Evolutionary conservation across 192 early-diverging fungal genomes (phyloP).

Genomic region (Rhizoclosmatium sp.): DNA sequence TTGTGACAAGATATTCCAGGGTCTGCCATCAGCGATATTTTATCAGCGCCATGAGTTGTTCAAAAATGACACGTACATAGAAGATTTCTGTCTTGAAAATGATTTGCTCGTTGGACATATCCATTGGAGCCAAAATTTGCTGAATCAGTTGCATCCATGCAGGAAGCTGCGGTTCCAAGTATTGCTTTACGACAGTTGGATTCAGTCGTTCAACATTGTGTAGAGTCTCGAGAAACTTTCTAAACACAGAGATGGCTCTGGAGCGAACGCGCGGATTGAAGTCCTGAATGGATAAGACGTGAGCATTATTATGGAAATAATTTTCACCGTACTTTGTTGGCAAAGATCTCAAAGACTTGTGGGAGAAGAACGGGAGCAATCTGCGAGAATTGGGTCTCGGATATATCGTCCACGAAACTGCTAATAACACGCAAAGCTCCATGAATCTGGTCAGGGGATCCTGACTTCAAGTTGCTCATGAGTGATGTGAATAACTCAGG

Average conservation of each 20-base stretch:
- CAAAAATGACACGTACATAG: constrained; percentile 53
- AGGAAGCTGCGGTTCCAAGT: constrained; percentile 77
- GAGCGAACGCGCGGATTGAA: constrained; percentile 54
- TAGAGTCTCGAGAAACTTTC: constrained; percentile 85
- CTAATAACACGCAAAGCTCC: constrained; percentile 86
- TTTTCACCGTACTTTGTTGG: constrained; percentile 15
- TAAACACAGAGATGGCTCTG: constrained; percentile 82
- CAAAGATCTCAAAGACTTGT: constrained; percentile 82
- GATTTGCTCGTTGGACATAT: constrained; percentile 59
- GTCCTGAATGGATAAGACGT: constrained; percentile 2
- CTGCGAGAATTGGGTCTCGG: constrained; percentile 84
- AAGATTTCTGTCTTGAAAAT: constrained; percentile 77
- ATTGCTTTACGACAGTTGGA: constrained; percentile 71
- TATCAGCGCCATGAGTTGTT: neutral
- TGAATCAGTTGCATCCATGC: constrained; percentile 81
- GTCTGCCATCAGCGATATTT: constrained; percentile 5
- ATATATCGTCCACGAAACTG: constrained; percentile 90
- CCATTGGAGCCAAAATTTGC: constrained; percentile 65
- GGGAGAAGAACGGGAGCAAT: constrained; percentile 84
- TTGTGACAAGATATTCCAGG: constrained; percentile 13
- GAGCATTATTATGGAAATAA: neutral
- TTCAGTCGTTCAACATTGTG: constrained; percentile 81
- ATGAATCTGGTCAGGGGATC: constrained; percentile 76
- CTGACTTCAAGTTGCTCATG: constrained; percentile 60
- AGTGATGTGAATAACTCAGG: constrained; percentile 78